phyloP scores from a whole-genome alignment of 1,139 yeast genomes.

The Candida buenavistaensis region DNA sequence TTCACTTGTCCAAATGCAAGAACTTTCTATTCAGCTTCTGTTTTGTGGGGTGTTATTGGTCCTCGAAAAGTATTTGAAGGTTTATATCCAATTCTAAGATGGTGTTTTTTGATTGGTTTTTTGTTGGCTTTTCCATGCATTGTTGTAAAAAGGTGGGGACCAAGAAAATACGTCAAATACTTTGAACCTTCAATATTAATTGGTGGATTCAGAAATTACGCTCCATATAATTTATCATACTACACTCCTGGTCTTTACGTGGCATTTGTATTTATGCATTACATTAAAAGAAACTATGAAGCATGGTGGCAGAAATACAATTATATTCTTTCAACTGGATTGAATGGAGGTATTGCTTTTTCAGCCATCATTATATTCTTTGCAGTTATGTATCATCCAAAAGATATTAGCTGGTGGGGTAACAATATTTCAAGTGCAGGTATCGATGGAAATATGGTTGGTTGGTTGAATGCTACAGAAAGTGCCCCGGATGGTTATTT shows the following conservation, averaged over 20 bases:
- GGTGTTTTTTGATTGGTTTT: slow-evolving; percentile 57
- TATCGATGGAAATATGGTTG: slow-evolving; percentile 34
- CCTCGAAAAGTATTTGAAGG: slow-evolving; percentile 50
- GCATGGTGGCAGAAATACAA: slow-evolving; percentile 63
- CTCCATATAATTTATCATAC: slow-evolving; percentile 55
- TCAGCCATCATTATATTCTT: slow-evolving; percentile 54
- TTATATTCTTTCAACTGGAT: slow-evolving; percentile 50
- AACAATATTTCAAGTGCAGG: slow-evolving; percentile 45
- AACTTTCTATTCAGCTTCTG: slow-evolving; percentile 54
- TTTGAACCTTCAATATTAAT: slow-evolving; percentile 46
- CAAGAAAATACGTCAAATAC: slow-evolving; percentile 26
- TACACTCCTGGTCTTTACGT: slow-evolving; percentile 43
- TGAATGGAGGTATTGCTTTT: slow-evolving; percentile 55
- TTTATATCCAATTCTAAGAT: slow-evolving; percentile 47
- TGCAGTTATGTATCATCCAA: slow-evolving; percentile 47
- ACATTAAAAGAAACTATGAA: slow-evolving; percentile 41
- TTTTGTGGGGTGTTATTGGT: slow-evolving; percentile 67
- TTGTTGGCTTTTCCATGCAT: slow-evolving; percentile 44
- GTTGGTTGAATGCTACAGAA: slow-evolving; percentile 22
- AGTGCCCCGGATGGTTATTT: slow-evolving; percentile 44
- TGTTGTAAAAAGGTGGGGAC: slow-evolving; percentile 37
- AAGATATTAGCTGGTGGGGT: slow-evolving; percentile 58
- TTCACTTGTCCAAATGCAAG: slow-evolving; percentile 51
- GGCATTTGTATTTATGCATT: slow-evolving; percentile 46
- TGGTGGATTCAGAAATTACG: slow-evolving; percentile 38